phyloP scores from a whole-genome alignment of 1,284 basidiomycete species.

The Mycocalia duriaeana region DNA sequence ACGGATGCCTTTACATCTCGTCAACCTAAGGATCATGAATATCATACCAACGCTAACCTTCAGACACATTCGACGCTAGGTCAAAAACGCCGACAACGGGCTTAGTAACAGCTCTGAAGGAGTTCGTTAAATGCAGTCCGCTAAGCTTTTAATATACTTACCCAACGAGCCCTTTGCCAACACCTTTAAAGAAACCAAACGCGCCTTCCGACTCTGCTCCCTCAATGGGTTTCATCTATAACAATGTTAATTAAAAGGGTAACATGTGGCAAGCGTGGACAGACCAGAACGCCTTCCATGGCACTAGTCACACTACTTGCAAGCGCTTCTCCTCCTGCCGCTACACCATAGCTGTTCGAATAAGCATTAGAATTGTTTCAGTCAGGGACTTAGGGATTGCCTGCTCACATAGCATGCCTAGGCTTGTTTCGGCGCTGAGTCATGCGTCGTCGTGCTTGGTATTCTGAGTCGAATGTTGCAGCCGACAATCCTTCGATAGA shows the following conservation, averaged over 20 bases:
- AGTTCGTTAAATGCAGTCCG: constrained; percentile 12
- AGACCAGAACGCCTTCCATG: constrained; percentile 90
- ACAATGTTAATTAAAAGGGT: constrained; percentile 5
- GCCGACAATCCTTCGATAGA: constrained; percentile 75
- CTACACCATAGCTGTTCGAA: constrained; percentile 75
- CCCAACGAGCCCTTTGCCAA: constrained; percentile 96
- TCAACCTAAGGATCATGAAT: constrained; percentile 1
- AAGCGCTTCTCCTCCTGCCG: constrained; percentile 91
- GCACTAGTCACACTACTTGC: constrained; percentile 94
- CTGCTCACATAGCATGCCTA: constrained; percentile 86
- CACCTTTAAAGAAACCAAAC: constrained; percentile 94
- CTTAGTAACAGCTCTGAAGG: constrained; percentile 82
- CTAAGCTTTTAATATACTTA: constrained; percentile 31
- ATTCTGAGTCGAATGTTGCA: constrained; percentile 94
- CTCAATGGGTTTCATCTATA: constrained; percentile 88
- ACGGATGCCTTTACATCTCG: constrained; percentile 62
- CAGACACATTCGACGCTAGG: constrained; percentile 91
- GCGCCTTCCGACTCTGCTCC: constrained; percentile 95
- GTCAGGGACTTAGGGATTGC: no score
- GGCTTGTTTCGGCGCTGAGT: constrained; percentile 91
- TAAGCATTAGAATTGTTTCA: constrained; percentile 11
- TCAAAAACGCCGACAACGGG: constrained; percentile 97
- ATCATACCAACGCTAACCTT: constrained; percentile 47
- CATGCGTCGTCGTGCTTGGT: constrained; percentile 86
- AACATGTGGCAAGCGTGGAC: constrained; percentile 16